These are phyloP conservation scores for Melampsora abietis-canadensis DNA, from an alignment of 1,284 basidiomycete species.

Conservation along the genomic window DNA sequence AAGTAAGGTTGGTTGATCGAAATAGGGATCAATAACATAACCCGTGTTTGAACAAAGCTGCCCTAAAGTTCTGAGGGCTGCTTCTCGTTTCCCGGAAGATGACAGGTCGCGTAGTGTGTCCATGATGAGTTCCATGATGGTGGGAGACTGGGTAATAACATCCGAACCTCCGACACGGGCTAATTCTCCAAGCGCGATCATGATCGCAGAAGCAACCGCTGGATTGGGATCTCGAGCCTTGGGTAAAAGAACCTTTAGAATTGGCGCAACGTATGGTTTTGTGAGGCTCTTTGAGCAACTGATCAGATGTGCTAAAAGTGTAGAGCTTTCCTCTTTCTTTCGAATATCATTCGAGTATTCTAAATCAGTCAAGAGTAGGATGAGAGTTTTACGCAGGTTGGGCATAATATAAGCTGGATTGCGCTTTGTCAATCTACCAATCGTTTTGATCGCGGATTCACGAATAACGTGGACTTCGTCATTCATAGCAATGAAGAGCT, in stretches of 20 bases:
- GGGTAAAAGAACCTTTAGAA: constrained; percentile 82
- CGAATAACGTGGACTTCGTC: constrained; percentile 95
- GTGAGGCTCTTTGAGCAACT: constrained; percentile 88
- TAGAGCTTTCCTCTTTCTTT: constrained; percentile 80
- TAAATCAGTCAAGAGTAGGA: constrained; percentile 92
- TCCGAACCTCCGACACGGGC: constrained; percentile 92
- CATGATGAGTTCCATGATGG: constrained; percentile 86
- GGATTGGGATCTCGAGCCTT: constrained; percentile 82
- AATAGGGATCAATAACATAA: constrained; percentile 84
- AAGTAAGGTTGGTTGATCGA: constrained; percentile 87
- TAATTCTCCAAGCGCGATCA: constrained; percentile 92
- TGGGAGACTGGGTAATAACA: constrained; percentile 73
- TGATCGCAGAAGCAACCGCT: constrained; percentile 84
- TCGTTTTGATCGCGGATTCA: constrained; percentile 81
- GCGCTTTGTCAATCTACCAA: constrained; percentile 88
- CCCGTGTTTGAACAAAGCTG: constrained; percentile 94
- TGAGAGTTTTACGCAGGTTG: constrained; percentile 88
- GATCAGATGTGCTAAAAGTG: constrained; percentile 78
- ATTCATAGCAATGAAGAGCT: constrained; percentile 93
- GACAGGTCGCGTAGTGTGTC: constrained; percentile 81
- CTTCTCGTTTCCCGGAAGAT: constrained; percentile 76
- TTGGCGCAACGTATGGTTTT: constrained; percentile 94
- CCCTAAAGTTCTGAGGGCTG: constrained; percentile 87
- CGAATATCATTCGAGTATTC: constrained; percentile 91
- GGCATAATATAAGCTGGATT: constrained; percentile 99